phyloP scores from a whole-genome alignment of 257 asterid species.

The Solanum commersonii region DNA sequence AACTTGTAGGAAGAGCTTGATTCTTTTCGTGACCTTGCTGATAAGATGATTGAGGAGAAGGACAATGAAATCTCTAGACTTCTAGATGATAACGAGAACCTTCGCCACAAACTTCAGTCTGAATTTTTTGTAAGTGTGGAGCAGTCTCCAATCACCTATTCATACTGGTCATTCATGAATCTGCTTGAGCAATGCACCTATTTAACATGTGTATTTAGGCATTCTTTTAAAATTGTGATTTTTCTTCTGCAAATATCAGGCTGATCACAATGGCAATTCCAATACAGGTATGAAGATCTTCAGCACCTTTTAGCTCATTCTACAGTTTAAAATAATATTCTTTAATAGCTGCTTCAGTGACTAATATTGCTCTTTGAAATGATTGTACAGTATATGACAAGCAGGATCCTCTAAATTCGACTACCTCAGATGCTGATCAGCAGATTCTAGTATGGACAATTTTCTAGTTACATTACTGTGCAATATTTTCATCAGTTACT shows the following conservation, averaged over 20 bases:
- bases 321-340: not conserved
- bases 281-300: constrained; percentile 42
- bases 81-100: constrained; percentile 63
- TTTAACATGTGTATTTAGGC: not conserved
- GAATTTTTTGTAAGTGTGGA: constrained; percentile 45
- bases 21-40: constrained; percentile 91
- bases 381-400: constrained; percentile 47
- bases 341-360: not conserved
- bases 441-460: constrained; percentile 72
- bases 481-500: not conserved
- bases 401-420: constrained; percentile 47
- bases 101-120: constrained; percentile 56
- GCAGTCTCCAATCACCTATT: not conserved
- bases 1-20: constrained; percentile 68
- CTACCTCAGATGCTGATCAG: constrained; percentile 80
- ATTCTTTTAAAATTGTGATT: not conserved
- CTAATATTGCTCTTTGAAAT: constrained; percentile 12
- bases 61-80: constrained; percentile 82
- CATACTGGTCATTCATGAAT: not conserved
- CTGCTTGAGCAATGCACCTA: not conserved
- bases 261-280: constrained; percentile 28
- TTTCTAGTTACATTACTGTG: constrained; percentile 3
- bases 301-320: not conserved
- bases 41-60: constrained; percentile 93
- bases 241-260: constrained; percentile 35